Base-by-base conservation (phyloP, 75 land plant species). In the Larix kaempferi region DNA sequence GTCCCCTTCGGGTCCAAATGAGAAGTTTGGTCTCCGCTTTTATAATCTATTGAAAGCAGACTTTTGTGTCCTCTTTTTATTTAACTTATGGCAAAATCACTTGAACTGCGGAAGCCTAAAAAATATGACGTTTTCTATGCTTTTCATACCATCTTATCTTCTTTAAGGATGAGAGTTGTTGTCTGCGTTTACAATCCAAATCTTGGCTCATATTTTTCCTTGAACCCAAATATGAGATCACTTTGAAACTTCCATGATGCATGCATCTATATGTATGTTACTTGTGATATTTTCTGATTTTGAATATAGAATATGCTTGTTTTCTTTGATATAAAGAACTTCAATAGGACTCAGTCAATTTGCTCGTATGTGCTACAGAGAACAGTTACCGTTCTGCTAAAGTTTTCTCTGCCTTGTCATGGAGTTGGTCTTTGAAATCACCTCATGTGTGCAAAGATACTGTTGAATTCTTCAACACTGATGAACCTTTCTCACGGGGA, bases 381-480 rank as follows among this genome's bases (percentile, higher is more conserved):
- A 84, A 77, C 69, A 84, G 74, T 73, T 29, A 80, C 80, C 86
- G 83, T 25, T 88, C 92, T 52, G 86, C 90, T 0, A 89, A 88
- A 73, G 96, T 93, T 25, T 89, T 93, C 59, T 87, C 79, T 83
- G 78, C 87, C 22, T 71, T 89, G 69, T 89, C 92, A 8, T 91
- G 94, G 94, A 87, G 81, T 56, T 77, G 92, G 91, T 91, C 93
- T 69, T 86, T 80, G 23, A 90, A 64, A 69, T 85, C 93, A 52
- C 84, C 88, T 85, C 83, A 66, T 19, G 76, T 86, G 17, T 57
- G 71, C 25, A 86, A 71, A 79, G 86, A 82, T 76, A 35, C 79
- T 22, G 49, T 59, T 22, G 74, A 63, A 11, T 56, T 61, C 23
- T 13, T 73, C 77, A 79, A 72, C 17, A 27, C 74, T 16, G 78